Evolutionary conservation across 345 rosid species (phyloP).

Genomic region (Populus davidiana): DNA sequence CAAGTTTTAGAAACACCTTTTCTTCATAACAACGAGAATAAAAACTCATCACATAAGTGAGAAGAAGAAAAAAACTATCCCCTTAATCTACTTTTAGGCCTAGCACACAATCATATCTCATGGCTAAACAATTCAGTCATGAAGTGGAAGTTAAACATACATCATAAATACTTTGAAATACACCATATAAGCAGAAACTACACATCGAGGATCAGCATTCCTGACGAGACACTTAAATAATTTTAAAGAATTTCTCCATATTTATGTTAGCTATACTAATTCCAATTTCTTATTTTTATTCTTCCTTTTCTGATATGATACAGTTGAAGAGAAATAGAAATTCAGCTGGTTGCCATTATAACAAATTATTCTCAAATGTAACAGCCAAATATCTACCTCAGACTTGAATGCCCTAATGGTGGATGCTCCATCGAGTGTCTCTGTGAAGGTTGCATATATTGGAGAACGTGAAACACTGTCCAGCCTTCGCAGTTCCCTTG

Average conservation of each 20-base stretch:
- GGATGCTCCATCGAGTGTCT: conserved; percentile 87
- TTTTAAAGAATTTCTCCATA: neutral
- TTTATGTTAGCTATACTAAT: neutral
- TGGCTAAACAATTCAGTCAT: neutral
- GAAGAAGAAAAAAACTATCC: neutral
- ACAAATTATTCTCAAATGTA: neutral
- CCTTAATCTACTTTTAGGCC: neutral
- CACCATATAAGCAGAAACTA: neutral
- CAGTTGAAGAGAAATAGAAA: neutral
- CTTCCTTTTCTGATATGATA: neutral
- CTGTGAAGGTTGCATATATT: conserved; percentile 80
- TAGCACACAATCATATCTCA: neutral
- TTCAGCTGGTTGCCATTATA: neutral
- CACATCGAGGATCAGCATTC: neutral
- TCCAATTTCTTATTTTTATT: neutral
- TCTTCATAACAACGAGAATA: neutral
- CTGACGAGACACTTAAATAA: neutral
- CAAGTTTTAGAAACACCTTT: neutral
- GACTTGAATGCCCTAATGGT: conserved; percentile 84
- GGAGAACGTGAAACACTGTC: conserved; percentile 96
- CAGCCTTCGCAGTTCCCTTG: conserved; percentile 86
- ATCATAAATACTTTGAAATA: neutral
- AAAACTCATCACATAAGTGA: too few species aligned
- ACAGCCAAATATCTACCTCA: conserved; percentile 48
- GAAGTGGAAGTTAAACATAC: neutral